Evolutionary conservation across 495 filamentous ascomycete species (phyloP).

Genomic region (Penicillium ucsense): DNA sequence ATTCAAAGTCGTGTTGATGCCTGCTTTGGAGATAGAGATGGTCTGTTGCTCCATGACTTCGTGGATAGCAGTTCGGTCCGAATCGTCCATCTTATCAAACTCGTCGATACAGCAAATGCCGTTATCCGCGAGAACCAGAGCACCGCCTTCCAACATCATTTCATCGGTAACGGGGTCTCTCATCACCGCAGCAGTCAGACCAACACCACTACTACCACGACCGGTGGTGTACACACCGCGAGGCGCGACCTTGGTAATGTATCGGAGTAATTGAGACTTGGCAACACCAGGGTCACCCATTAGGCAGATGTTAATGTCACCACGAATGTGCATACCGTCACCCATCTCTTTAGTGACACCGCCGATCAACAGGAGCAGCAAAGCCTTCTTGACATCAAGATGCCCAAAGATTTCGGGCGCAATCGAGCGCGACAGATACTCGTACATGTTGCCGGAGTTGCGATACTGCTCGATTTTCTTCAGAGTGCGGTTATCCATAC

Average conservation of each 20-base stretch:
- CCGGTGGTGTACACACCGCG: conserved; percentile 97
- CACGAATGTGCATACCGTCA: conserved; percentile 95
- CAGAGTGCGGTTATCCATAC: conserved; percentile 64
- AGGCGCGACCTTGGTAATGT: conserved; percentile 96
- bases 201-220: conserved; percentile 89
- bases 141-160: conserved; percentile 96
- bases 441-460: conserved; percentile 82
- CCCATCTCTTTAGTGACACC: conserved; percentile 96
- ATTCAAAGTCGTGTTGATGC: conserved; percentile 92
- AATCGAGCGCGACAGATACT: conserved; percentile 88
- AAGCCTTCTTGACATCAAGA: conserved; percentile 93
- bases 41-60: conserved; percentile 99
- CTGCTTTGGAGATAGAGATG: conserved; percentile 96
- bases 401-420: conserved; percentile 97
- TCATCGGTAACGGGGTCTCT: conserved; percentile 96
- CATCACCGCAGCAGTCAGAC: conserved; percentile 97
- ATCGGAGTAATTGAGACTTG: conserved; percentile 95
- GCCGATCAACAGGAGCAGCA: conserved; percentile 87
- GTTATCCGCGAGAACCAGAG: conserved; percentile 91
- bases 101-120: conserved; percentile 99
- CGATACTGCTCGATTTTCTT: conserved; percentile 73
- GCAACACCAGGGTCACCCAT: conserved; percentile 99
- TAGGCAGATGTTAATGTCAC: conserved; percentile 95
- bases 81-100: conserved; percentile 99
- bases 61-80: conserved; percentile 93